phyloP scores from a whole-genome alignment of 2,329 filamentous ascomycete genomes.

The Madurella mycetomatis region DNA sequence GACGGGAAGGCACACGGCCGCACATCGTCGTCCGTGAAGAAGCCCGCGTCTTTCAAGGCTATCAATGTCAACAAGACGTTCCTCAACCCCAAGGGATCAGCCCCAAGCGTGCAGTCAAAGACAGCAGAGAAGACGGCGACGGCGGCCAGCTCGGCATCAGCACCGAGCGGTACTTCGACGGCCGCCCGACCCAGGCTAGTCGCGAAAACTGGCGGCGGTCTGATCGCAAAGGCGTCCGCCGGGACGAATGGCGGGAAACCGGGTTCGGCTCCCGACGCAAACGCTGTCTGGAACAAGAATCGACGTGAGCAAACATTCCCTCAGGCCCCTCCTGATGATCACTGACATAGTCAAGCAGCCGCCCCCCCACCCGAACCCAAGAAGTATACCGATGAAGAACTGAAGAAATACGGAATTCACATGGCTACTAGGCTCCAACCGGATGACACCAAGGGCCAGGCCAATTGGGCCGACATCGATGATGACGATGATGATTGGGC shows the following conservation, averaged over 20 bases:
- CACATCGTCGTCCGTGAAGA: slow-evolving; percentile 60
- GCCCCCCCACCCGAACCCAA: slow-evolving; percentile 66
- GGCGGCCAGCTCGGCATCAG: slow-evolving; percentile 39
- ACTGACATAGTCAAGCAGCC: slow-evolving; percentile 39
- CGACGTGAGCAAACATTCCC: slow-evolving; percentile 54
- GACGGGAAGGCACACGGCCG: slow-evolving; percentile 57
- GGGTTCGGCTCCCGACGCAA: slow-evolving; percentile 62
- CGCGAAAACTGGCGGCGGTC: slow-evolving; percentile 64
- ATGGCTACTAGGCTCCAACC: slow-evolving; percentile 73
- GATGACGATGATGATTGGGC: slow-evolving; percentile 87
- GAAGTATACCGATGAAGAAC: slow-evolving; percentile 80
- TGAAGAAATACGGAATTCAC: slow-evolving; percentile 83
- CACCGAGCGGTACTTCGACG: slow-evolving; percentile 43
- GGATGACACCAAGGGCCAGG: slow-evolving; percentile 68
- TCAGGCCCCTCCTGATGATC: not conserved
- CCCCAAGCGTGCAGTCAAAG: slow-evolving; percentile 44
- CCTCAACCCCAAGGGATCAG: slow-evolving; percentile 63
- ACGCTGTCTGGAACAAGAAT: slow-evolving; percentile 85
- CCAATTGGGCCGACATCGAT: slow-evolving; percentile 86
- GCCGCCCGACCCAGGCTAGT: slow-evolving; percentile 65
- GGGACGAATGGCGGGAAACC: slow-evolving; percentile 54
- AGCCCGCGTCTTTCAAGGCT: slow-evolving; percentile 74
- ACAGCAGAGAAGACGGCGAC: slow-evolving; percentile 46
- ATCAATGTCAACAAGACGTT: slow-evolving; percentile 84
- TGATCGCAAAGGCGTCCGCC: slow-evolving; percentile 39